Evolutionary conservation across 2,329 filamentous ascomycete genomes (phyloP).

Genomic region (Penicillium sp.): DNA sequence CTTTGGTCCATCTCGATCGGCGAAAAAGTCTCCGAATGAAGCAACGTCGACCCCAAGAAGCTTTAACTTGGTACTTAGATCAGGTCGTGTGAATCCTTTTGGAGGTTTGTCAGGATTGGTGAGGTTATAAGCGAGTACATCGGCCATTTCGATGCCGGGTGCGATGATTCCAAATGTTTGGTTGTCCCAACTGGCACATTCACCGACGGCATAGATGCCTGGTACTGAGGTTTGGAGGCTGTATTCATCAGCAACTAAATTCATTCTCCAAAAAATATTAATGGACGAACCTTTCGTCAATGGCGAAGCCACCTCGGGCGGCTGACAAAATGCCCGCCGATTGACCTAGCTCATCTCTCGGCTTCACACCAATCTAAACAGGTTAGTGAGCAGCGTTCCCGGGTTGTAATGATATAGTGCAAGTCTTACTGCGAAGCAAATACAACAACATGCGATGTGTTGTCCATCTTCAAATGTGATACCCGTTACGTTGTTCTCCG

Average conservation of each 20-base stretch:
- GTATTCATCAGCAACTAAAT: background rate
- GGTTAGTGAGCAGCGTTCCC: background rate
- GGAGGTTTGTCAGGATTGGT: constrained; percentile 75
- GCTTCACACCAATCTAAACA: constrained; percentile 72
- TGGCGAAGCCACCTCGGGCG: constrained; percentile 71
- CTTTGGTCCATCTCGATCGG: constrained; percentile 80
- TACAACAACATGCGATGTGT: constrained; percentile 73
- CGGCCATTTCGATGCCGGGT: constrained; percentile 90
- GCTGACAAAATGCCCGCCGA: constrained; percentile 73
- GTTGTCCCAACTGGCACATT: constrained; percentile 87
- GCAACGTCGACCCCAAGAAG: constrained; percentile 88
- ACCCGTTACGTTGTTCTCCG: constrained; percentile 70
- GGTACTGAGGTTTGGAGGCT: constrained; percentile 69
- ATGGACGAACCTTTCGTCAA: constrained; percentile 44
- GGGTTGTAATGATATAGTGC: background rate
- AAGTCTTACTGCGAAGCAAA: constrained; percentile 74
- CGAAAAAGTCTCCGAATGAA: constrained; percentile 92
- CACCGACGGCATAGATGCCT: constrained; percentile 84
- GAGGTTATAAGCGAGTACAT: constrained; percentile 87
- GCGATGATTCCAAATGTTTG: constrained; percentile 89
- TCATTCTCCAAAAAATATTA: background rate
- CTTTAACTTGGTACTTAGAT: constrained; percentile 90
- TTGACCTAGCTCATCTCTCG: constrained; percentile 76
- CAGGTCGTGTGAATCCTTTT: constrained; percentile 76
- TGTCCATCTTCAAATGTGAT: constrained; percentile 82